Evolutionary conservation across 2,329 filamentous ascomycete species (phyloP).

Genomic region (Nemania sp.): DNA sequence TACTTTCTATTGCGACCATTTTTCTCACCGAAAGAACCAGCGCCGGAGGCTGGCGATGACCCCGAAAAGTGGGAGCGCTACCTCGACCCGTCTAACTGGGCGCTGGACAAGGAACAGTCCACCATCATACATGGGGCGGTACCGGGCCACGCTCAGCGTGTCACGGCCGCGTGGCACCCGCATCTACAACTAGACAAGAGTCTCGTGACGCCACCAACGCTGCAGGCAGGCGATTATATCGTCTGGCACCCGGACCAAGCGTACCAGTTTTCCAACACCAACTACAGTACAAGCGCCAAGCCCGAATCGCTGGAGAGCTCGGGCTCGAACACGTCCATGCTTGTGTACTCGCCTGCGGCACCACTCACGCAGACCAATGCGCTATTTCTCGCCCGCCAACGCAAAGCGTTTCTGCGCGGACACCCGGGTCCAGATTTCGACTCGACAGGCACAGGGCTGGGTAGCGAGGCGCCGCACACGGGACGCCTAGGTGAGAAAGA

Average conservation of each 20-base stretch:
- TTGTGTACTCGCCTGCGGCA: conserved; percentile 59
- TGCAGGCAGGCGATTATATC: conserved; percentile 61
- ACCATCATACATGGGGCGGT: conserved; percentile 63
- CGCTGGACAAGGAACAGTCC: conserved; percentile 52
- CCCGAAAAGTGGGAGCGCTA: conserved; percentile 52
- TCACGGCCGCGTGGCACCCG: conserved; percentile 61
- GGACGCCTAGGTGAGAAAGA: conserved; percentile 54
- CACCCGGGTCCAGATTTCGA: conserved; percentile 61
- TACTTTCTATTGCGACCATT: conserved; percentile 57
- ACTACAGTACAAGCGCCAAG: conserved; percentile 28
- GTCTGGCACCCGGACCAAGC: conserved; percentile 62
- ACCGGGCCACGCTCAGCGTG: conserved; percentile 59
- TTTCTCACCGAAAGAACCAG: conserved; percentile 50
- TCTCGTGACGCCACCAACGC: conserved; percentile 57
- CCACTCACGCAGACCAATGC: conserved; percentile 62
- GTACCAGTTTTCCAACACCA: conserved; percentile 53
- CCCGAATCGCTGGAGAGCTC: conserved; percentile 20
- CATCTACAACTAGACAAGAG: conserved; percentile 57
- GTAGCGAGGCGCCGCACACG: conserved; percentile 55
- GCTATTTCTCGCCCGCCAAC: conserved; percentile 59
- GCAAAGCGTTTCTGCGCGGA: conserved; percentile 59
- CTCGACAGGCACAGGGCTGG: conserved; percentile 53
- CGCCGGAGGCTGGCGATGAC: conserved; percentile 41
- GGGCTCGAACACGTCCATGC: conserved; percentile 46
- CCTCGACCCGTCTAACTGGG: conserved; percentile 47